phyloP scores from a whole-genome alignment of 1,284 basidiomycete genomes.

The Clitocybe nebularis region DNA sequence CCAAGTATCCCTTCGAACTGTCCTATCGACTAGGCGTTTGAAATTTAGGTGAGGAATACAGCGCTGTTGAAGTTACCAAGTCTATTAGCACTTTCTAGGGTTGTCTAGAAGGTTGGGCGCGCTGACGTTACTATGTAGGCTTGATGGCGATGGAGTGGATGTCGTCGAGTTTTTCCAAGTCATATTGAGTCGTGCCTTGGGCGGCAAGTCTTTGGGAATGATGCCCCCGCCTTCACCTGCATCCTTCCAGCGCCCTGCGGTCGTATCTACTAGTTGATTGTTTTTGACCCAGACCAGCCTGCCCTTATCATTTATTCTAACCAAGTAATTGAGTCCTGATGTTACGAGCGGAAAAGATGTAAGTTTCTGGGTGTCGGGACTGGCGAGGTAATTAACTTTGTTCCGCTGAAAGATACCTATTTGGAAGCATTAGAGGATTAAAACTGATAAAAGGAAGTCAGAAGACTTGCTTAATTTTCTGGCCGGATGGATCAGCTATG shows the following conservation, averaged over 20 bases:
- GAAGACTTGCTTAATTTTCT: too few relatives aligned
- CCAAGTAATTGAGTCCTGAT: constrained; percentile 64
- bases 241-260: constrained; percentile 62
- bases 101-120: constrained; percentile 24
- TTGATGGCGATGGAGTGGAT: constrained; percentile 17
- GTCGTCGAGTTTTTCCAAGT: constrained; percentile 28
- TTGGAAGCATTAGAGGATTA: neutral
- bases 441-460: neutral
- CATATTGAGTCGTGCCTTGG: constrained; percentile 12
- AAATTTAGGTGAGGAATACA: constrained; percentile 53
- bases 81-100: constrained; percentile 33
- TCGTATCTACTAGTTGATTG: constrained; percentile 59
- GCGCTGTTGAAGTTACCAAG: constrained; percentile 37
- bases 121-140: constrained; percentile 40
- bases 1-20: constrained; percentile 62
- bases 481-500: too few relatives aligned
- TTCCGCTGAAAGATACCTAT: constrained; percentile 63
- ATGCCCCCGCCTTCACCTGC: constrained; percentile 56
- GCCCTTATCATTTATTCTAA: constrained; percentile 60
- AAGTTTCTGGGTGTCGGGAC: neutral
- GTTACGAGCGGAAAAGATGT: neutral
- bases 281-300: constrained; percentile 70
- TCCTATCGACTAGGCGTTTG: constrained; percentile 58
- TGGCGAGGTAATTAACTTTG: constrained; percentile 59
- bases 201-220: constrained; percentile 38